Percentiles rank a stretch among this genome's conserved stretches.
phyloP scores from a whole-genome alignment of 2,329 filamentous ascomycete species.

The Fusarium drepaniforme region DNA sequence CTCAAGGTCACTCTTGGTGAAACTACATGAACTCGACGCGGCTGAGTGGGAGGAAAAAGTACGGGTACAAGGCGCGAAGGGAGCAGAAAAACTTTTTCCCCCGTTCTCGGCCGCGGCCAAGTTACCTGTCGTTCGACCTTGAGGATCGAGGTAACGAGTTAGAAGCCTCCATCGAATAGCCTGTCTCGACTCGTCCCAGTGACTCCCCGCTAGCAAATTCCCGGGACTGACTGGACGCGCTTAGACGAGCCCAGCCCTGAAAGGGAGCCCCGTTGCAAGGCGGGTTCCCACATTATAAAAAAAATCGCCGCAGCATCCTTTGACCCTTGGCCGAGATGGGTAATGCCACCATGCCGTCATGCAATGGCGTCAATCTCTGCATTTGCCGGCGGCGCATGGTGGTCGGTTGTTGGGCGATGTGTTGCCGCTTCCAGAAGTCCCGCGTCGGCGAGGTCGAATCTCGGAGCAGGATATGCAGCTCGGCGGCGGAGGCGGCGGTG shows the following conservation, averaged over 20 bases:
- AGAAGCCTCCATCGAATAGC: conserved; percentile 13
- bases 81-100: conserved; percentile 35
- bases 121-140: conserved; percentile 21
- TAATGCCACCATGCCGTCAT: conserved; percentile 45
- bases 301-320: conserved; percentile 10
- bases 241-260: conserved; percentile 28
- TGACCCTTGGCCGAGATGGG: conserved; percentile 35
- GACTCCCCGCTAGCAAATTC: conserved; percentile 28
- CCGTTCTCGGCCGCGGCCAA: conserved; percentile 32
- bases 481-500: conserved; percentile 33
- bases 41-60: conserved; percentile 11
- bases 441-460: conserved; percentile 31
- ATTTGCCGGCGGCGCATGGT: conserved; percentile 19
- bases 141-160: conserved; percentile 14
- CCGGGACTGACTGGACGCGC: conserved; percentile 10
- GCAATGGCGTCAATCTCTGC: conserved; percentile 45
- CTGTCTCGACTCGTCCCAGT: conserved; percentile 21
- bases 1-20: conserved; percentile 22
- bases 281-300: conserved; percentile 13
- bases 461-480: conserved; percentile 24
- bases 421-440: conserved; percentile 45
- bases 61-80: conserved; percentile 1
- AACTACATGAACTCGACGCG: conserved; percentile 19
- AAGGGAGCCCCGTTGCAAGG: conserved; percentile 27
- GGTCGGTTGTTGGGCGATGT: conserved; percentile 10